These are phyloP conservation scores for Gentiana straminea DNA, from an alignment of 257 asterid genomes.

Conservation along the genomic window DNA sequence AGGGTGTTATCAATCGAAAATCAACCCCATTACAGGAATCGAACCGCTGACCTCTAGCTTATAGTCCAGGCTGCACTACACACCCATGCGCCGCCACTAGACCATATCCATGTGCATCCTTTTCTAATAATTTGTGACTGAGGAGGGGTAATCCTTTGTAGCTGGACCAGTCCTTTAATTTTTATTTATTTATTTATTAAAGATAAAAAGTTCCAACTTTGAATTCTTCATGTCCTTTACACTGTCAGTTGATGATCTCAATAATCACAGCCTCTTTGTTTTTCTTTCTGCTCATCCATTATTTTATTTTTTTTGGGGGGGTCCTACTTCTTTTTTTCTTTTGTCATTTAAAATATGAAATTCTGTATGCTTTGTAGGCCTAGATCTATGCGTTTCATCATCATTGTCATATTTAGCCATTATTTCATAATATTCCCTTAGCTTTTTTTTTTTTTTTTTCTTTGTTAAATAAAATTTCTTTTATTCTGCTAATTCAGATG, in stretches of 20 bases:
- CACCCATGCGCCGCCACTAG: too few relatives aligned
- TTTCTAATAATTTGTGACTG: too few relatives aligned
- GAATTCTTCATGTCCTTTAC: neutral
- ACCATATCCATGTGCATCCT: too few relatives aligned
- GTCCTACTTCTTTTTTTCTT: constrained; percentile 14
- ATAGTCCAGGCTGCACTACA: too few relatives aligned
- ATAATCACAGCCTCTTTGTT: too few relatives aligned
- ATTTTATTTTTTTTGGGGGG: constrained; percentile 15
- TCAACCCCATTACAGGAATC: too few relatives aligned
- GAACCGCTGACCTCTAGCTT: too few relatives aligned
- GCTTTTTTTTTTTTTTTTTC: neutral
- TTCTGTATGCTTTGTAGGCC: constrained; percentile 21
- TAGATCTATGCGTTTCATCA: constrained; percentile 37
- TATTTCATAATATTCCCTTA: constrained; percentile 28
- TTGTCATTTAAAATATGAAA: constrained; percentile 11
- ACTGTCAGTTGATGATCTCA: neutral
- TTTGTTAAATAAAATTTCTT: constrained; percentile 1
- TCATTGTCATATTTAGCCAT: constrained; percentile 18
- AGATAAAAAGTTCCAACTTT: neutral
- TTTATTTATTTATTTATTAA: too few relatives aligned
- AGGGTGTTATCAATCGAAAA: too few relatives aligned
- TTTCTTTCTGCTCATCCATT: constrained; percentile 6
- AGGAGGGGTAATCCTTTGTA: too few relatives aligned
- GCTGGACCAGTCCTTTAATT: too few relatives aligned
- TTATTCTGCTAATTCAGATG: constrained; percentile 45